A percentile compares a stretch with the other conserved stretches of the same genome.
These are phyloP conservation scores for Dactylorhiza incarnata DNA, from an alignment of 106 monocot genomes.

Conservation along the genomic window DNA sequence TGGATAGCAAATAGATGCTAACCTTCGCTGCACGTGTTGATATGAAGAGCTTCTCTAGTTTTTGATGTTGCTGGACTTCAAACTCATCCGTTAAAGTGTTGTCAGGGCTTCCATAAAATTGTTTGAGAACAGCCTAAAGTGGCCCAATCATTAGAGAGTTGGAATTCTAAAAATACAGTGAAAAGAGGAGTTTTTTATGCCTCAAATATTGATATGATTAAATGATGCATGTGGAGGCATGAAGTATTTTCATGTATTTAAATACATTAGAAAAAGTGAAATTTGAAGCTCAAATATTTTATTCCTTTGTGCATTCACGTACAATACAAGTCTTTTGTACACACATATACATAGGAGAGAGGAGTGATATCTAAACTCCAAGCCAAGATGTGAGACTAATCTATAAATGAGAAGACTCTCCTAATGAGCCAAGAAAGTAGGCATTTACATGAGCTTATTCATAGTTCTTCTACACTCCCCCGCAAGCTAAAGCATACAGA, in stretches of 20 bases:
- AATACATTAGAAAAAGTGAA: neutral
- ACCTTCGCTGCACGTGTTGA: constrained; percentile 93
- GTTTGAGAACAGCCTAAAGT: constrained; percentile 88
- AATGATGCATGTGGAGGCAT: neutral
- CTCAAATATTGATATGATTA: neutral
- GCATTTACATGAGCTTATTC: too few relatives aligned
- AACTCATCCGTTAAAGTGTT: constrained; percentile 57
- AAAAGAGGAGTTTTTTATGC: neutral
- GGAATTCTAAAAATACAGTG: neutral
- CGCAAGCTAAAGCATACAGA: too few relatives aligned
- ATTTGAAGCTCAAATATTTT: too few relatives aligned
- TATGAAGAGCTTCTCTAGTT: constrained; percentile 87
- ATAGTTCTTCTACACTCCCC: too few relatives aligned
- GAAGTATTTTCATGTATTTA: neutral
- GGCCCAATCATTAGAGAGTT: neutral
- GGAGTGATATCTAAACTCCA: too few relatives aligned
- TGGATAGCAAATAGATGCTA: constrained; percentile 1
- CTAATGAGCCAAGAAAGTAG: too few relatives aligned
- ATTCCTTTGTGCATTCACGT: too few relatives aligned
- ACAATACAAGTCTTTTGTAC: too few relatives aligned
- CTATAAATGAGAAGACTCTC: too few relatives aligned
- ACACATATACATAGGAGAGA: too few relatives aligned
- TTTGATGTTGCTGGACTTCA: constrained; percentile 83
- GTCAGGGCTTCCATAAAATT: constrained; percentile 89
- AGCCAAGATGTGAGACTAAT: too few relatives aligned